These are phyloP conservation scores for Trametes versicolor DNA, from an alignment of 1,284 basidiomycete species.

Conservation along the genomic window DNA sequence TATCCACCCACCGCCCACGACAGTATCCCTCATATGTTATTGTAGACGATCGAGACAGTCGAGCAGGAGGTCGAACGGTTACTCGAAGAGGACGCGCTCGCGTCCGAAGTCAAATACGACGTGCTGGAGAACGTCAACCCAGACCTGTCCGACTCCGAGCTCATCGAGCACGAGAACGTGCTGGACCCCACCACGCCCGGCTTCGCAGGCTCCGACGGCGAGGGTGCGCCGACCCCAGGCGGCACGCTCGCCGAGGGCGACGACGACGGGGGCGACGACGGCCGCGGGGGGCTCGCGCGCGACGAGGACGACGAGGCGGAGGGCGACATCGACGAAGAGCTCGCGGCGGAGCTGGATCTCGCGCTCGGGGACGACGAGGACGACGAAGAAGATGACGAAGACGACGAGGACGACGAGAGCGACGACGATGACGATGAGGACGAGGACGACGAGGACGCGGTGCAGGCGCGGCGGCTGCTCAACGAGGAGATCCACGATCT, in stretches of 20 bases:
- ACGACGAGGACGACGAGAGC: constrained; percentile 76
- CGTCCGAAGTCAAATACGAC: constrained; percentile 83
- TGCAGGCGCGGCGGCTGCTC: constrained; percentile 81
- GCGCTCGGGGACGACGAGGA: constrained; percentile 64
- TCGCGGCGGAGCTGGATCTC: constrained; percentile 78
- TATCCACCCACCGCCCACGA: neutral
- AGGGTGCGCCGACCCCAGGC: constrained; percentile 68
- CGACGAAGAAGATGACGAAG: constrained; percentile 69
- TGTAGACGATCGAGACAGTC: constrained; percentile 93
- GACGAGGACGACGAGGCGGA: constrained; percentile 73
- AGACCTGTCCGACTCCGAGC: constrained; percentile 88
- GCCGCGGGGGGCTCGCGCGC: constrained; percentile 62
- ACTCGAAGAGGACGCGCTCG: constrained; percentile 86
- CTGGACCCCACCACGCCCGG: constrained; percentile 72
- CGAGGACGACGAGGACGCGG: constrained; percentile 66
- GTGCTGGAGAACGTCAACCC: constrained; percentile 87
- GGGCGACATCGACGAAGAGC: constrained; percentile 83
- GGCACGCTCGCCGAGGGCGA: constrained; percentile 46
- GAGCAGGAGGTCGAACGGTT: constrained; percentile 97
- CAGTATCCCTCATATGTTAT: neutral
- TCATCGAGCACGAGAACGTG: constrained; percentile 71
- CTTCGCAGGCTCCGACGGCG: constrained; percentile 66
- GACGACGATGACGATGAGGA: constrained; percentile 76
- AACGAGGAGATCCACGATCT: constrained; percentile 92
- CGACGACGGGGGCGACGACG: constrained; percentile 67